A percentile compares a stretch with the other conserved stretches of the same genome.
phyloP scores from a whole-genome alignment of 108 stramenopile species.

The Cyclotella kingstonii region DNA sequence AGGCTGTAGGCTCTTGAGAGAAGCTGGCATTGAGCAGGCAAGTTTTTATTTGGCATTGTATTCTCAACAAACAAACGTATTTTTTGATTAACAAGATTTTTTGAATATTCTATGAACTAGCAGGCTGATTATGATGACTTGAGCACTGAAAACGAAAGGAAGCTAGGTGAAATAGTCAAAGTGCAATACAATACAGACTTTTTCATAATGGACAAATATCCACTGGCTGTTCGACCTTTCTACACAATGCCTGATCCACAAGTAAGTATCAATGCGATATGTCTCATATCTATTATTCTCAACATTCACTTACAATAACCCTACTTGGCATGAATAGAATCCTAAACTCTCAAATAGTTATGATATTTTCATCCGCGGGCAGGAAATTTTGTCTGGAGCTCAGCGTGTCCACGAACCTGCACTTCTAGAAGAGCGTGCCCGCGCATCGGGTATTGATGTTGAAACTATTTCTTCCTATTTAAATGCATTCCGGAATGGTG shows the following conservation, averaged over 20 bases:
- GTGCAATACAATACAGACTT: slow-evolving; percentile 98
- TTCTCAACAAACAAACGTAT: neutral
- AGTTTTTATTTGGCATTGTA: neutral
- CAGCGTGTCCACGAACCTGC: slow-evolving; percentile 98
- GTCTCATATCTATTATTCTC: slow-evolving; percentile 1
- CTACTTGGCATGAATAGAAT: slow-evolving; percentile 51
- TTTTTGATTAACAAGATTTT: too few relatives aligned
- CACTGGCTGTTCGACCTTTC: slow-evolving; percentile 94
- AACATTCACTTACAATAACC: neutral
- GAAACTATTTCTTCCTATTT: slow-evolving; percentile 87
- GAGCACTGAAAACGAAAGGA: slow-evolving; percentile 96
- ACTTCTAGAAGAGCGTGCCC: slow-evolving; percentile 89
- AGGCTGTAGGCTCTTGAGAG: slow-evolving; percentile 83
- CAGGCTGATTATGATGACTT: slow-evolving; percentile 93
- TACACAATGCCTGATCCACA: slow-evolving; percentile 99
- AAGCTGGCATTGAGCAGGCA: slow-evolving; percentile 76
- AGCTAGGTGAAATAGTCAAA: slow-evolving; percentile 93
- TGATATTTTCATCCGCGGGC: slow-evolving; percentile 99
- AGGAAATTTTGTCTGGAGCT: slow-evolving; percentile 99
- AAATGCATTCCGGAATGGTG: slow-evolving; percentile 97
- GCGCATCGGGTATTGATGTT: slow-evolving; percentile 87
- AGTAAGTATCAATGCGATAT: slow-evolving; percentile 15
- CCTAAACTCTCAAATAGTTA: slow-evolving; percentile 93
- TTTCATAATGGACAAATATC: slow-evolving; percentile 99
- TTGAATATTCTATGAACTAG: neutral